A percentile compares a stretch with the other conserved stretches of the same genome.
These are phyloP conservation scores for Fraxinus nigra DNA, from an alignment of 305 asterid genomes.

Conservation along the genomic window DNA sequence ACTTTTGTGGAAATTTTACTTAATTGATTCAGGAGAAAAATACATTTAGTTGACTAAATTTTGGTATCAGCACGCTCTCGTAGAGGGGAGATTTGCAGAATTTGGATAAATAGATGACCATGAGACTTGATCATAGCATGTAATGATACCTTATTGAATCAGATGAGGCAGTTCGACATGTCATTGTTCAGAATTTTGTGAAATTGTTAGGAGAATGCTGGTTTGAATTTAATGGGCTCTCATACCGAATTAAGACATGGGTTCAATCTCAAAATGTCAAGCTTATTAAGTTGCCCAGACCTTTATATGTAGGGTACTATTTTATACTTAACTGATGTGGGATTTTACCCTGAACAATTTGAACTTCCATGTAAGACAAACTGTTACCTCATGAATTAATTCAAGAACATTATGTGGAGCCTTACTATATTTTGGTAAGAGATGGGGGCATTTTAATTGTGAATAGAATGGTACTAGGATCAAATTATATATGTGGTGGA, in stretches of 20 bases:
- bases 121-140: neutral
- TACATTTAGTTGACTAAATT: neutral
- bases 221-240: too few species aligned
- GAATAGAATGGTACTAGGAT: neutral
- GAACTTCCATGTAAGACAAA: neutral
- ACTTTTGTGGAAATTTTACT: neutral
- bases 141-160: neutral
- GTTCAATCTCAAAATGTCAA: neutral
- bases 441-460: neutral
- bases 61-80: neutral
- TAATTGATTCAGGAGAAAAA: neutral
- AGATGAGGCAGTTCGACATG: neutral
- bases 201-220: neutral
- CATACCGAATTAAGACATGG: neutral
- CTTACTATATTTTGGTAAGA: neutral
- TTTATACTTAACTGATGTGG: neutral
- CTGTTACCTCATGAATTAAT: neutral
- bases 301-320: neutral
- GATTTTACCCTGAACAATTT: neutral
- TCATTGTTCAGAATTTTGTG: neutral
- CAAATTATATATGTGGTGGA: neutral
- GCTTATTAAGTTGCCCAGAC: neutral
- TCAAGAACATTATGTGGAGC: neutral
- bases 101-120: neutral
- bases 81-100: neutral